These are phyloP conservation scores for Tetrapisispora pingtungensis DNA, from an alignment of 805 yeast species.

Conservation along the genomic window DNA sequence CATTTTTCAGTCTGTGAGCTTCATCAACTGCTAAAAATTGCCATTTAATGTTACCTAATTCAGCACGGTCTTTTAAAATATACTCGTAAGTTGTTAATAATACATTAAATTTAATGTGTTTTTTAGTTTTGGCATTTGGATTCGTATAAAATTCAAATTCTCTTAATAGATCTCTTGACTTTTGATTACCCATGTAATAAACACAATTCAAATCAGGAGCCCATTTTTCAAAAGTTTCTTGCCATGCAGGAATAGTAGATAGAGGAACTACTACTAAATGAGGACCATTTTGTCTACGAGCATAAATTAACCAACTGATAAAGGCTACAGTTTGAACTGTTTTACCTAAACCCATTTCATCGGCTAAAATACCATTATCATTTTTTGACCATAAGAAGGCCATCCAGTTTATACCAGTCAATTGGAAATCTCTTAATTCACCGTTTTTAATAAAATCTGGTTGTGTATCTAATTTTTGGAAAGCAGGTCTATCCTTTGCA, in stretches of 20 bases:
- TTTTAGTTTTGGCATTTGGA: conserved; percentile 33
- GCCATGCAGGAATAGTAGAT: conserved; percentile 97
- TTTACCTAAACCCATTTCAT: conserved; percentile 98
- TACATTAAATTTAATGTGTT: conserved; percentile 83
- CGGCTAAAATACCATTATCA: conserved; percentile 95
- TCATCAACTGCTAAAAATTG: conserved; percentile 96
- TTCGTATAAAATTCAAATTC: conserved; percentile 75
- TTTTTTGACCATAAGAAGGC: conserved; percentile 96
- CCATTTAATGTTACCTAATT: conserved; percentile 81
- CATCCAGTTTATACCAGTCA: conserved; percentile 99
- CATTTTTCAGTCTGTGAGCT: conserved; percentile 92
- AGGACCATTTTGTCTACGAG: conserved; percentile 96
- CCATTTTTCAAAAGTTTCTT: conserved; percentile 96
- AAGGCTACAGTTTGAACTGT: conserved; percentile 96
- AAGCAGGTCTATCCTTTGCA: conserved; percentile 67
- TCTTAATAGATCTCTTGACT: conserved; percentile 71
- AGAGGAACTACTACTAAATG: conserved; percentile 93
- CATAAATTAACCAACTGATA: conserved; percentile 88
- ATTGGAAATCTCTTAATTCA: conserved; percentile 89
- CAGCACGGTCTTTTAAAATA: conserved; percentile 76
- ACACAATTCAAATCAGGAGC: conserved; percentile 91
- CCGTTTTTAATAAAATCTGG: conserved; percentile 88
- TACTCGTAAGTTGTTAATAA: conserved; percentile 92
- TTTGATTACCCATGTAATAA: conserved; percentile 85
- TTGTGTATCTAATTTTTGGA: conserved; percentile 77